Conservation (phyloP, 371 early-diverging fungal species). For the Fennellomyces sp. region DNA sequence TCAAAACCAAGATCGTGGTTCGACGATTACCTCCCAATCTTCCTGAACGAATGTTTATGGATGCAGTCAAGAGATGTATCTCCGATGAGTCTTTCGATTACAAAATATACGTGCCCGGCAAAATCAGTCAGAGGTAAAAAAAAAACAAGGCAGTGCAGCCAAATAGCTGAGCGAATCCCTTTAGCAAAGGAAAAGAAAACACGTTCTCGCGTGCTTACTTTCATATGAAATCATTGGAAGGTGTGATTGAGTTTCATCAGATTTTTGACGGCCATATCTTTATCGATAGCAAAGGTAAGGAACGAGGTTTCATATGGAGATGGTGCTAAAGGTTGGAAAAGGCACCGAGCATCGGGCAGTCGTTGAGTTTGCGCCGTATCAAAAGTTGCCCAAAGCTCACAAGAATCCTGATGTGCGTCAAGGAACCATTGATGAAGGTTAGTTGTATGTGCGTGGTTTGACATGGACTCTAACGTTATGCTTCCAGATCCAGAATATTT, state of each 20-base stretch:
- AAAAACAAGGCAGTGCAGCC: background rate
- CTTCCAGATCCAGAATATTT: constrained; percentile 74
- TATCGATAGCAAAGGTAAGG: constrained; percentile 67
- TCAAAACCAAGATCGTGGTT: constrained; percentile 76
- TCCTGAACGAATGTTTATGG: constrained; percentile 72
- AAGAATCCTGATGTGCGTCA: constrained; percentile 69
- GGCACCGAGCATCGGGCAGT: constrained; percentile 74
- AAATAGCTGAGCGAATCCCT: background rate
- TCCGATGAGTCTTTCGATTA: constrained; percentile 56
- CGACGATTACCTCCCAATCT: constrained; percentile 81
- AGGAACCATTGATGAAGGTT: constrained; percentile 80
- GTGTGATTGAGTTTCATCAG: constrained; percentile 72
- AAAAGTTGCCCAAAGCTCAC: constrained; percentile 70
- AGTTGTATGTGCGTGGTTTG: background rate
- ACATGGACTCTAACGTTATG: background rate
- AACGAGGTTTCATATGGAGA: too few relatives aligned
- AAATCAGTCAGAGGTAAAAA: constrained; percentile 70
- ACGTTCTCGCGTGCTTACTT: constrained; percentile 80
- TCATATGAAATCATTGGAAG: constrained; percentile 70
- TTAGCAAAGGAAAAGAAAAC: constrained; percentile 72
- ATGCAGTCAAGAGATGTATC: constrained; percentile 62
- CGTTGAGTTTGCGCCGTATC: constrained; percentile 85
- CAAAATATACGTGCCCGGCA: constrained; percentile 69
- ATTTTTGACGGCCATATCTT: constrained; percentile 81
- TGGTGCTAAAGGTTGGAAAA: too few relatives aligned